These are phyloP conservation scores for Linum usitatissimum DNA, from an alignment of 345 rosid genomes.

Conservation along the genomic window DNA sequence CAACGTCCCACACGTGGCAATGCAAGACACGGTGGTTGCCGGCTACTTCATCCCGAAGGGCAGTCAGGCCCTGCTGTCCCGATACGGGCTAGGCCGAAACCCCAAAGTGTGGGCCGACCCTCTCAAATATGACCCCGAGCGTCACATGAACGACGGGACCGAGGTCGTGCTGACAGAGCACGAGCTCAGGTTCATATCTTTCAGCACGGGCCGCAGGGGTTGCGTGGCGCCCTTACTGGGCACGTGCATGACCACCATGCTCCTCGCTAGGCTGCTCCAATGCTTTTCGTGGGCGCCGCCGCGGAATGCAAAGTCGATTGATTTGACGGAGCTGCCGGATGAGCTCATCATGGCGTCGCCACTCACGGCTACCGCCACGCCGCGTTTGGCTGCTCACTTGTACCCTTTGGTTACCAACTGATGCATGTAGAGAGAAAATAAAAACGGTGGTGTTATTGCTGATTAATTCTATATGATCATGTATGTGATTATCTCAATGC, in stretches of 20 bases:
- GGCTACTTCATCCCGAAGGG: conserved; percentile 48
- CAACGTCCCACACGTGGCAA: conserved; percentile 36
- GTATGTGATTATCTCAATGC: too few relatives aligned
- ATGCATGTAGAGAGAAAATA: too few relatives aligned
- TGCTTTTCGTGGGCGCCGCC: conserved; percentile 13
- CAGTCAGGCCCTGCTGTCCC: conserved; percentile 34
- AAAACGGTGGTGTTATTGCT: too few relatives aligned
- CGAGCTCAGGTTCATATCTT: conserved; percentile 28
- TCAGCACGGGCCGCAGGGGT: conserved; percentile 41
- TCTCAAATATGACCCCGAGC: conserved; percentile 30
- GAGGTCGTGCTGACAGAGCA: conserved; percentile 21
- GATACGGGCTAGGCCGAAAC: conserved; percentile 36
- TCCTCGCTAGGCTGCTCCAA: conserved; percentile 15
- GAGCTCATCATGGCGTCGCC: too few relatives aligned
- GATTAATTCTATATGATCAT: too few relatives aligned
- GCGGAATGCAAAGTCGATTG: too few relatives aligned
- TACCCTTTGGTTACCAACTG: too few relatives aligned
- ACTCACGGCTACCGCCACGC: too few relatives aligned
- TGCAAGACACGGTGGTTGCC: conserved; percentile 17
- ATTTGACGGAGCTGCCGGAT: too few relatives aligned
- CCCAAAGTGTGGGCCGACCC: conserved; percentile 41
- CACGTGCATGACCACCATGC: conserved; percentile 11
- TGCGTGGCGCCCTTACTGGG: conserved; percentile 13
- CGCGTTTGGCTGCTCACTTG: too few relatives aligned
- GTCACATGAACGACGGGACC: conserved; percentile 21